Percentiles rank a stretch among this genome's conserved stretches.
Evolutionary conservation across 768 basidiomycete genomes (phyloP).

Genomic region (Leccinum pellstonianum): DNA sequence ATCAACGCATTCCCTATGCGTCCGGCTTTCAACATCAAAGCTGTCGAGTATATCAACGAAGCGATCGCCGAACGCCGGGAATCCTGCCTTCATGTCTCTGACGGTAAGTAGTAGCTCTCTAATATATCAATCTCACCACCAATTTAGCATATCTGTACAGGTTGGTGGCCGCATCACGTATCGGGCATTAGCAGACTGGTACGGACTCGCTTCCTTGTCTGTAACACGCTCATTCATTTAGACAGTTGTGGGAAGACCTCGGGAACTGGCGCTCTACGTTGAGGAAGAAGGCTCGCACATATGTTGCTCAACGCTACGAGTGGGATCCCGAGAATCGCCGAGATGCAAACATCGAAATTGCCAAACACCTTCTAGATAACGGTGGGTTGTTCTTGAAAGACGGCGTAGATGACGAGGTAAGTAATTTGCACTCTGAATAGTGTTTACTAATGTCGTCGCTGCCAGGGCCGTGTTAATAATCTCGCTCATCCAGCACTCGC

Average conservation of each 20-base stretch:
- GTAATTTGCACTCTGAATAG: background rate
- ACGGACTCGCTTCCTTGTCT: background rate
- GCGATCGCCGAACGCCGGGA: background rate
- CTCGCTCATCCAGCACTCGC: background rate
- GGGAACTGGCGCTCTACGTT: background rate
- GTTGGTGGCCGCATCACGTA: background rate
- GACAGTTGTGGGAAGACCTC: background rate
- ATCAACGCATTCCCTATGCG: conserved; percentile 3
- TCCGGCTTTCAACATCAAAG: background rate
- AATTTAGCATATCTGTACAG: too few relatives aligned
- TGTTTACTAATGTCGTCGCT: background rate
- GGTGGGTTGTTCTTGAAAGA: background rate
- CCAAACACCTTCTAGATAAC: background rate
- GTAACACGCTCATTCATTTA: background rate
- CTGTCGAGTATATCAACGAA: conserved; percentile 1
- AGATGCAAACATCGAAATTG: background rate
- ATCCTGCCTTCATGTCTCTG: background rate
- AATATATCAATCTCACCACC: too few relatives aligned
- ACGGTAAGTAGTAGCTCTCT: background rate
- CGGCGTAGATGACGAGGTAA: background rate
- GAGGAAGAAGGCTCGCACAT: background rate
- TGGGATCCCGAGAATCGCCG: background rate
- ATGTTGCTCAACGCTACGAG: background rate
- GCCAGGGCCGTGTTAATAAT: background rate
- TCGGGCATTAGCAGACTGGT: conserved; percentile 3